Evolutionary conservation across 352 stramenopile species (phyloP).

Genomic region (Phytophthora sp.): DNA sequence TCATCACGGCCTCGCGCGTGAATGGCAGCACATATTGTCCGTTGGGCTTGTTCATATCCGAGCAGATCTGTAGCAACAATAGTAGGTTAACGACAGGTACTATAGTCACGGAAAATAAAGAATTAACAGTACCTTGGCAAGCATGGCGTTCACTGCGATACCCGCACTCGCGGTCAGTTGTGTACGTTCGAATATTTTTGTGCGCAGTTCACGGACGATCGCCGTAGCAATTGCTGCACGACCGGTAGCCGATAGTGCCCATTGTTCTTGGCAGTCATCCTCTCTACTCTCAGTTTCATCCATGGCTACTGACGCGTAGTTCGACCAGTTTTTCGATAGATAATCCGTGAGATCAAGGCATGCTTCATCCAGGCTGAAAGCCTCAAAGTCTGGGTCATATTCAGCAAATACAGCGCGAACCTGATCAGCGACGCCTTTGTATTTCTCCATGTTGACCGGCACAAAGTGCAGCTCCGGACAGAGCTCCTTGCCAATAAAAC

Average conservation of each 20-base stretch:
- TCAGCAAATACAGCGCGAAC: conserved; percentile 89
- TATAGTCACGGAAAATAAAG: background rate
- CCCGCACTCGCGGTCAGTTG: conserved; percentile 95
- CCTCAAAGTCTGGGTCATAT: conserved; percentile 93
- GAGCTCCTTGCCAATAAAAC: conserved; percentile 96
- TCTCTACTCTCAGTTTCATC: conserved; percentile 18
- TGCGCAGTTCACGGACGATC: conserved; percentile 86
- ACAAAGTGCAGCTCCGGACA: conserved; percentile 95
- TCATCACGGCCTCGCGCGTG: conserved; percentile 69
- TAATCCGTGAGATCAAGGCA: conserved; percentile 95
- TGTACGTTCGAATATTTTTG: conserved; percentile 83
- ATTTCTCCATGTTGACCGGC: conserved; percentile 91
- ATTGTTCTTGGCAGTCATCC: conserved; percentile 1
- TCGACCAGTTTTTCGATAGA: conserved; percentile 64
- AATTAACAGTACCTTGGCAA: conserved; percentile 87
- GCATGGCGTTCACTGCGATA: conserved; percentile 90
- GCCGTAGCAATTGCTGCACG: conserved; percentile 46
- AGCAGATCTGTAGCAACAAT: conserved; percentile 78
- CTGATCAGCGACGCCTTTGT: conserved; percentile 74
- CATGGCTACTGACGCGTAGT: conserved; percentile 32
- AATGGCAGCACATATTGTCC: conserved; percentile 93
- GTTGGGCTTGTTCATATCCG: conserved; percentile 97
- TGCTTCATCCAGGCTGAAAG: conserved; percentile 95
- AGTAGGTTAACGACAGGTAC: background rate
- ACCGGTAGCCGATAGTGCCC: conserved; percentile 11